phyloP scores from a whole-genome alignment of 2,329 filamentous ascomycete genomes.

The Catunica adiposa region DNA sequence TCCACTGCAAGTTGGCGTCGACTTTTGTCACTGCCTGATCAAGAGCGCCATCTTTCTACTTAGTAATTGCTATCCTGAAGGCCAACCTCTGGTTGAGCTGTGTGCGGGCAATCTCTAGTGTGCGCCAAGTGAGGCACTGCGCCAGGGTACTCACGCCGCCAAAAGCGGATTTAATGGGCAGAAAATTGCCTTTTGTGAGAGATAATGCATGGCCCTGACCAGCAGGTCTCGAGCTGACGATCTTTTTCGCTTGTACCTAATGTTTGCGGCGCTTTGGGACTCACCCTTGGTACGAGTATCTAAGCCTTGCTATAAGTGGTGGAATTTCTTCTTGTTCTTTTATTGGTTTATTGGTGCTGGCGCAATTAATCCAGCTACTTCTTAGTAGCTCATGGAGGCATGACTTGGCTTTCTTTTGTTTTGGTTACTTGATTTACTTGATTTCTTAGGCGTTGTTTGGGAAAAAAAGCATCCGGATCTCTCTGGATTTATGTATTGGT shows the following conservation, averaged over 20 bases:
- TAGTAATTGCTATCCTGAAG: not conserved
- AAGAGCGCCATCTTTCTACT: not conserved
- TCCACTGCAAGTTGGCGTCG: not conserved
- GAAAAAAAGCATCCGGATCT: too few species aligned
- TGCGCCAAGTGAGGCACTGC: conserved; percentile 2
- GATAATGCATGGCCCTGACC: not conserved
- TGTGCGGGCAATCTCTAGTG: not conserved
- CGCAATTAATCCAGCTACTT: too few species aligned
- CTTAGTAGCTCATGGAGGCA: too few species aligned
- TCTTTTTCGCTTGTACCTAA: not conserved
- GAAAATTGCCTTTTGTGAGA: not conserved
- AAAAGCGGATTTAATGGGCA: not conserved
- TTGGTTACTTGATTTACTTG: not conserved
- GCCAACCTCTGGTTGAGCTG: not conserved
- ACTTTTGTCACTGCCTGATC: not conserved
- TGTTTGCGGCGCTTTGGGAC: not conserved
- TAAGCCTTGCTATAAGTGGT: not conserved
- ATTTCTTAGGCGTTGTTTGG: too few species aligned
- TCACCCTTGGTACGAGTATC: not conserved
- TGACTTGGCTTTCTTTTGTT: not conserved
- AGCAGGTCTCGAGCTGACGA: not conserved
- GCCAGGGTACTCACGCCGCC: not conserved
- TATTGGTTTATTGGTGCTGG: too few species aligned
- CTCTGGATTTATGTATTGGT: too few species aligned
- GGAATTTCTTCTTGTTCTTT: not conserved